phyloP scores from a whole-genome alignment of 176 grass and related monocot species.

The Zoysia pacifica region DNA sequence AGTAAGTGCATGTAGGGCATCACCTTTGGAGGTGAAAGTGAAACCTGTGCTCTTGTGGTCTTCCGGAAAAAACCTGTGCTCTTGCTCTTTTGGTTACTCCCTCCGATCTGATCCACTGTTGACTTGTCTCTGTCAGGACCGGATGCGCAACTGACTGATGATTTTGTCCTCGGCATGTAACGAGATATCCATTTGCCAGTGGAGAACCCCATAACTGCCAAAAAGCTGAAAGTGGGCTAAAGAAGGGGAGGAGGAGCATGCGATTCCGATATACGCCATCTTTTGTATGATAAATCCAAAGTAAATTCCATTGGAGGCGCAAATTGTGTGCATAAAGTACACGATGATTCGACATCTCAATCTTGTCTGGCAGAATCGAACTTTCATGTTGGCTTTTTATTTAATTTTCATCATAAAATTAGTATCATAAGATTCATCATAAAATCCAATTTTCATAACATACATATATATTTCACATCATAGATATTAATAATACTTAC shows the following conservation, averaged over 20 bases:
- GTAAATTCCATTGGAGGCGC: slow-evolving; percentile 23
- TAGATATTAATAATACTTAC: no score
- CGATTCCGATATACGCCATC: slow-evolving; percentile 27
- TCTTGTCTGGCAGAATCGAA: slow-evolving; percentile 26
- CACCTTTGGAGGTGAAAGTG: not conserved
- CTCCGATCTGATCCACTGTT: slow-evolving; percentile 8
- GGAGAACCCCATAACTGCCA: slow-evolving; percentile 48
- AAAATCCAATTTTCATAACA: no score
- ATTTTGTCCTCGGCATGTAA: slow-evolving; percentile 33
- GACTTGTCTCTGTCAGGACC: slow-evolving; percentile 31
- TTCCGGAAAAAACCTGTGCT: not conserved
- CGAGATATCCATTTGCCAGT: slow-evolving; percentile 44
- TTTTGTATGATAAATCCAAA: slow-evolving; percentile 30
- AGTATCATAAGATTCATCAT: no score
- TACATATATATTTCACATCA: no score
- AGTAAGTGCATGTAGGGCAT: not conserved
- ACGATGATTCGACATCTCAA: slow-evolving; percentile 35
- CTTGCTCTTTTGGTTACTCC: not conserved
- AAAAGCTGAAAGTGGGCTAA: slow-evolving; percentile 28
- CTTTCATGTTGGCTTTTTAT: slow-evolving; percentile 29
- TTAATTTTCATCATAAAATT: no score
- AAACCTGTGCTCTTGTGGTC: slow-evolving; percentile 15
- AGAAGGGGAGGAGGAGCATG: slow-evolving; percentile 5
- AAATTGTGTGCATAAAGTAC: slow-evolving; percentile 23
- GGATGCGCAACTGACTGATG: slow-evolving; percentile 31